phyloP scores from a whole-genome alignment of 208 protist genomes.

The Trypanosoma theileri region DNA sequence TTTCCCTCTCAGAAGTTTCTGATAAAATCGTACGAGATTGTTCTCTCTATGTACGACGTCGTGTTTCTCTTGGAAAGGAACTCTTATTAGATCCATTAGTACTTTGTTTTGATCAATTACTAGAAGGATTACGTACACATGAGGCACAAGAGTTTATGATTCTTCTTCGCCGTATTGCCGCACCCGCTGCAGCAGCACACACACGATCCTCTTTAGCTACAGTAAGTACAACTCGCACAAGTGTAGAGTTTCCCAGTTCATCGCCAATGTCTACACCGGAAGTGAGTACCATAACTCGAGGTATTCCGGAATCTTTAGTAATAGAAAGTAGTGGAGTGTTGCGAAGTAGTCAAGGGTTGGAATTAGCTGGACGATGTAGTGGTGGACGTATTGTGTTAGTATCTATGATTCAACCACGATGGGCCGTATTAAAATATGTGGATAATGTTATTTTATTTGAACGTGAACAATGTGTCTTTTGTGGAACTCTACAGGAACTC shows the following conservation, averaged over 20 bases:
- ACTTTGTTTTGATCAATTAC: slow-evolving; percentile 49
- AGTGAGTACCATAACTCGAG: too few species aligned
- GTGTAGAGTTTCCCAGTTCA: neutral
- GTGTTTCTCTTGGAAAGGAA: slow-evolving; percentile 54
- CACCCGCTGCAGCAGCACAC: neutral
- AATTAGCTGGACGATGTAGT: neutral
- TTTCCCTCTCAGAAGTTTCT: slow-evolving; percentile 35
- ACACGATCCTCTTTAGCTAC: neutral
- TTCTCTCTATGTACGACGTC: slow-evolving; percentile 46
- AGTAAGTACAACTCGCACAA: neutral
- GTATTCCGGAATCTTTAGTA: too few species aligned
- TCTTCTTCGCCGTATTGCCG: slow-evolving; percentile 44
- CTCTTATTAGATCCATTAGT: slow-evolving; percentile 58
- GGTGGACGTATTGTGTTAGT: slow-evolving; percentile 26
- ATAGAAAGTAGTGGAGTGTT: too few species aligned
- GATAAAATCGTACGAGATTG: slow-evolving; percentile 37
- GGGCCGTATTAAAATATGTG: slow-evolving; percentile 55
- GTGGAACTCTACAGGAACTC: slow-evolving; percentile 38
- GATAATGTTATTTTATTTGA: slow-evolving; percentile 66
- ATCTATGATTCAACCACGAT: slow-evolving; percentile 61
- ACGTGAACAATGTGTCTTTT: slow-evolving; percentile 40
- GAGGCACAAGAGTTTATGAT: slow-evolving; percentile 61
- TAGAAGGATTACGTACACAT: slow-evolving; percentile 57
- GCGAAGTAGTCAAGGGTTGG: too few species aligned
- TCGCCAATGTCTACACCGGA: neutral